These are phyloP conservation scores for Zychaea mexicana DNA, from an alignment of 371 early-diverging fungal genomes.

Conservation along the genomic window DNA sequence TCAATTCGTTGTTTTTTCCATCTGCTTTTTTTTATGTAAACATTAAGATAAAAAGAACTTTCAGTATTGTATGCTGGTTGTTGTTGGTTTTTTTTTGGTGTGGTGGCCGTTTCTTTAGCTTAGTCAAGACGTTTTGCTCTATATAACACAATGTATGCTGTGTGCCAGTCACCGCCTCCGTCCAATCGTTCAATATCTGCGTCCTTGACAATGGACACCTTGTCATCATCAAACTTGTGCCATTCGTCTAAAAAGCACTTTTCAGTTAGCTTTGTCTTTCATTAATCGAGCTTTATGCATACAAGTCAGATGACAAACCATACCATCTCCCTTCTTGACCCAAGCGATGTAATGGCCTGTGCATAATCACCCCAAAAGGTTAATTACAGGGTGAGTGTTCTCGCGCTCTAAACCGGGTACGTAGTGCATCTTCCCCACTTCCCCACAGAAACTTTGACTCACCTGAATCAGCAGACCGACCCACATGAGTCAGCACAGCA, in stretches of 20 bases:
- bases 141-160: conserved; percentile 82
- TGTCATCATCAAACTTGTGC: conserved; percentile 96
- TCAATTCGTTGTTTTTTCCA: not conserved
- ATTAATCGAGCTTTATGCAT: conserved; percentile 3
- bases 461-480: conserved; percentile 83
- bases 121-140: conserved; percentile 54
- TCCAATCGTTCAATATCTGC: conserved; percentile 91
- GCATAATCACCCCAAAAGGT: too few species aligned
- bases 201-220: conserved; percentile 80
- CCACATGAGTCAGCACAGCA: conserved; percentile 88
- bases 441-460: not conserved
- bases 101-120: not conserved
- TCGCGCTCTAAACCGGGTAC: too few species aligned
- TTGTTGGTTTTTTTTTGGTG: not conserved
- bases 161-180: conserved; percentile 92
- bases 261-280: not conserved
- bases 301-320: not conserved
- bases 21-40: not conserved
- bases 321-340: conserved; percentile 70
- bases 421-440: not conserved
- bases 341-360: conserved; percentile 91
- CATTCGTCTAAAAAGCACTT: conserved; percentile 66
- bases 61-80: not conserved
- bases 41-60: not conserved
- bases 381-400: too few species aligned